Evolutionary conservation across 148 eudicot genomes (phyloP), one percentile per base, ranked within the genome.

Genomic region (Fagopyrum tataricum): DNA sequence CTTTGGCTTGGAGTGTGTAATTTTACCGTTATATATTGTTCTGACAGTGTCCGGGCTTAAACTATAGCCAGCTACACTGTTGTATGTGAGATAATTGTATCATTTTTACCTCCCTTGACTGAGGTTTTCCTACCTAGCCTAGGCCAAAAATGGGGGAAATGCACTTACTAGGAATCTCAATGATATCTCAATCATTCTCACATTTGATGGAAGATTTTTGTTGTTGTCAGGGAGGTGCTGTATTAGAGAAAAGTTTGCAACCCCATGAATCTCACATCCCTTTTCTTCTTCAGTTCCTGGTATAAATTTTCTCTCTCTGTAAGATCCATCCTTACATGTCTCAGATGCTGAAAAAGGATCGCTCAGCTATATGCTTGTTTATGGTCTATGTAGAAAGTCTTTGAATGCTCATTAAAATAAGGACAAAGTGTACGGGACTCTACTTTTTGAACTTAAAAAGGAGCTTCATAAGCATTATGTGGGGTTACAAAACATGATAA

Each of bases 231-330:
- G 88, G 79, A 74, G 91, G 97, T 77, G 87, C 88, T 67, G 79
- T 96, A 72, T 81, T 90, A 56, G 92, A 87, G 77, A 87, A 83
- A 78, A 77, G 84, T 75, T 78, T 92, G 77, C 97, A 96, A 81
- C 99, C 99, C 37, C 85, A 92, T 81, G 99, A 96, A 84, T 92
- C 99, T 66, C 99, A 96, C 73, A 86, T 96, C 74, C 96, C 99
- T 23, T 95, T 90, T 76, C 93, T 95, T 81, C 93, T 95, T 67
- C 99, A 91, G 75, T 95, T 90, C 82, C 75, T 90, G 96, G 99
- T 91, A 87, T 70, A 2, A 31, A 31, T 43, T 42, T 20, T 64
- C n/a, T 4, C 10, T 56, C 26, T 21, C 62, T 56, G 26, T 20
- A 20, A 56, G 62, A 13, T 46, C 13, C 49, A 46, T 46, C 13